Conservation (phyloP, 1,139 yeast species). For the Lodderomyces parapsilosis region DNA sequence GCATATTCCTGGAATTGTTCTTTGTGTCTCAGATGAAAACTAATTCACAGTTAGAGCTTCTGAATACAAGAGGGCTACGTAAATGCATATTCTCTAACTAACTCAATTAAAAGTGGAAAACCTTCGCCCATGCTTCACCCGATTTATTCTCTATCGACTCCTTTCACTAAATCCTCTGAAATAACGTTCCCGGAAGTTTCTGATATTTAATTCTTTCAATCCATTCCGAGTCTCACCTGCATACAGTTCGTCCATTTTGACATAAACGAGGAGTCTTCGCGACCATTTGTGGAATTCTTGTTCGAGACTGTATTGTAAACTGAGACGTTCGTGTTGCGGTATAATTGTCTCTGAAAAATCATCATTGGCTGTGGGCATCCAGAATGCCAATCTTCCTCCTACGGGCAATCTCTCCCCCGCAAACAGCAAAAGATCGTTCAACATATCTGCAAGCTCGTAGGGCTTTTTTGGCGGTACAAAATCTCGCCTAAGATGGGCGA, state of each 20-base stretch:
- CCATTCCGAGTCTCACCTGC: conserved; percentile 59
- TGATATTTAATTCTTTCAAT: conserved; percentile 36
- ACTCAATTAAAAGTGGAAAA: not conserved
- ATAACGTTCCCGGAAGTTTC: conserved; percentile 77
- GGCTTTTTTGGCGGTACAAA: conserved; percentile 94
- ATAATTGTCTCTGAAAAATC: conserved; percentile 71
- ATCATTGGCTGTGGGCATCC: conserved; percentile 99
- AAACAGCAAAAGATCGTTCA: conserved; percentile 74
- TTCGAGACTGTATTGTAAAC: conserved; percentile 70
- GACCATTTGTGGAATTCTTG: conserved; percentile 95
- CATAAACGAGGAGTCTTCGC: conserved; percentile 77
- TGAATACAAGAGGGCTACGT: no score
- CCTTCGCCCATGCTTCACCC: not conserved
- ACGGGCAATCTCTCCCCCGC: conserved; percentile 69
- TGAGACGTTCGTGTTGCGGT: conserved; percentile 75
- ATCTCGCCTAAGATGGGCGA: conserved; percentile 75
- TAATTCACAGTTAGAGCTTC: no score
- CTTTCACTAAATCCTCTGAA: conserved; percentile 61
- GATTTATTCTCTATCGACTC: conserved; percentile 20
- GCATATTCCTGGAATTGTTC: no score
- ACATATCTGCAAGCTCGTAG: conserved; percentile 70
- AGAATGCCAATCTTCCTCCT: conserved; percentile 81
- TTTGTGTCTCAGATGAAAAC: conserved; percentile 2
- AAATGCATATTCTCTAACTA: conserved; percentile 1
- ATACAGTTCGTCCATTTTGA: conserved; percentile 58